A percentile compares a stretch with the other conserved stretches of the same genome.
Evolutionary conservation across 139 green algal genomes (phyloP).

Genomic region (Nannochloris sp.): DNA sequence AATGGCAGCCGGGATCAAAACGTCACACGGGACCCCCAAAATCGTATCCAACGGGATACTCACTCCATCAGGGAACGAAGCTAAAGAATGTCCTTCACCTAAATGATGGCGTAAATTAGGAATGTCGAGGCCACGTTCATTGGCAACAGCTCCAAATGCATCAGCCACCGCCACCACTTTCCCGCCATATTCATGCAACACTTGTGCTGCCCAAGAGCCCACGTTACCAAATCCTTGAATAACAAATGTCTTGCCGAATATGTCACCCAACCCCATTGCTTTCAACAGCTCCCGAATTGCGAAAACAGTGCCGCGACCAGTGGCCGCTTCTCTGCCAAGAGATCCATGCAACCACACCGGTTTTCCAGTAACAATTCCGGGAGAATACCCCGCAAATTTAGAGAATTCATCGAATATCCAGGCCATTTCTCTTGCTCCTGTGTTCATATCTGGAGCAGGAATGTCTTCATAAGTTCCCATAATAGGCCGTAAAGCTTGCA

Average conservation of each 20-base stretch:
- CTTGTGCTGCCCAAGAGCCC: conserved; percentile 46
- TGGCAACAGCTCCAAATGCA: conserved; percentile 53
- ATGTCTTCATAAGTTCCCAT: conserved; percentile 81
- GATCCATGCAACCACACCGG: conserved; percentile 81
- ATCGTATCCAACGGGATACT: conserved; percentile 41
- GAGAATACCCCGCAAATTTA: conserved; percentile 77
- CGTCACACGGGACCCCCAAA: conserved; percentile 71
- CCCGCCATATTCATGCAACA: conserved; percentile 65
- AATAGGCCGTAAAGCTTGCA: conserved; percentile 78
- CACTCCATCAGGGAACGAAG: conserved; percentile 20
- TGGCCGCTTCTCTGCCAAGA: conserved; percentile 75
- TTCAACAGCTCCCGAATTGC: conserved; percentile 59
- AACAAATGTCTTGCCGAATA: conserved; percentile 64
- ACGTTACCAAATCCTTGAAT: conserved; percentile 95
- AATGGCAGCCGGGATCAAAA: conserved; percentile 86
- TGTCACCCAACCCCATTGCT: conserved; percentile 24
- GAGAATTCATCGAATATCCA: conserved; percentile 87
- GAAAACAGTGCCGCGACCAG: conserved; percentile 70
- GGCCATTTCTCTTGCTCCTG: conserved; percentile 63
- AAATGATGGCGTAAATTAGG: conserved; percentile 52
- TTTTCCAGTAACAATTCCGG: conserved; percentile 82
- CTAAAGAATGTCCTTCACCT: conserved; percentile 23
- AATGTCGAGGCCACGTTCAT: conserved; percentile 69
- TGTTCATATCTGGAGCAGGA: conserved; percentile 86
- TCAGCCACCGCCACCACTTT: conserved; percentile 77